Conservation (phyloP, 257 asterid genomes). For the Sherardia arvensis region DNA sequence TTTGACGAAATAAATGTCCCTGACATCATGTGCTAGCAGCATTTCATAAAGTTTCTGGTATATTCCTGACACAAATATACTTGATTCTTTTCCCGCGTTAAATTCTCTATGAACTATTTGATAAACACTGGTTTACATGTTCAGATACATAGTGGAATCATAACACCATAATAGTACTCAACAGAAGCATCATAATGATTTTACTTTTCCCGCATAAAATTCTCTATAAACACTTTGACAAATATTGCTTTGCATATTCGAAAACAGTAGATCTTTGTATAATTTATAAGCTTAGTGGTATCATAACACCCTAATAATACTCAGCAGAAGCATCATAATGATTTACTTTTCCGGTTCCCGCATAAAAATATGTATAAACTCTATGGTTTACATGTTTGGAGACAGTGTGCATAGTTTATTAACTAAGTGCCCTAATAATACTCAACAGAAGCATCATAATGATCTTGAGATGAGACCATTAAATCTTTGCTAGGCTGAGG, state of each 20-base stretch:
- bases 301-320: slow-evolving; percentile 26
- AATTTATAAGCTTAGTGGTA: not conserved
- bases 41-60: not conserved
- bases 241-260: not conserved
- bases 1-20: slow-evolving; percentile 27
- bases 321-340: slow-evolving; percentile 30
- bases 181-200: slow-evolving; percentile 27
- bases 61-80: slow-evolving; percentile 22
- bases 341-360: slow-evolving; percentile 1
- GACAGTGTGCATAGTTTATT: not conserved
- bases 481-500: slow-evolving; percentile 31
- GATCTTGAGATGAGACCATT: slow-evolving; percentile 23
- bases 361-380: not conserved
- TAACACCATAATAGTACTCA: slow-evolving; percentile 30
- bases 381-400: not conserved
- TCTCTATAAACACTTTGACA: not conserved
- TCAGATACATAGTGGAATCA: slow-evolving; percentile 2
- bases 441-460: slow-evolving; percentile 31
- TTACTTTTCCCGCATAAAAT: not conserved
- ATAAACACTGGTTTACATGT: not conserved
- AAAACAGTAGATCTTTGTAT: not conserved
- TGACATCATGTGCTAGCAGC: slow-evolving; percentile 14
- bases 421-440: slow-evolving; percentile 20
- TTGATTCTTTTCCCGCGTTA: not conserved
- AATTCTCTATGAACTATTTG: not conserved